Base-by-base conservation (phyloP, 179 eudicot species). In the Drosera spatulata region DNA sequence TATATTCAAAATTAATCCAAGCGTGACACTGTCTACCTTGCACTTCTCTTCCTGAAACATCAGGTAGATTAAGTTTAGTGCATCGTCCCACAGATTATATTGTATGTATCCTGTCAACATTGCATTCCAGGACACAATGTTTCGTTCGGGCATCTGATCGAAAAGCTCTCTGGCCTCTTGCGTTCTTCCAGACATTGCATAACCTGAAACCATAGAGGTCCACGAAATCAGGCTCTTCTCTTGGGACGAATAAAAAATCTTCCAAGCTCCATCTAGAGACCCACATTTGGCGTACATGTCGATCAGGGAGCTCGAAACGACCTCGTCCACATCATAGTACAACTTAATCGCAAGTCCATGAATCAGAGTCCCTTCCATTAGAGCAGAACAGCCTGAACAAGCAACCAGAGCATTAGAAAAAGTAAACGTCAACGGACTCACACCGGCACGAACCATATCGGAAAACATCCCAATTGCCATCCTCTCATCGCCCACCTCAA, bases 161-260 rank as follows among this genome's bases (percentile, higher is more conserved):
- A 88, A 86, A 61, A 86, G 73, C 59, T 75, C 78, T 61, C 84
- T 70, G 7, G 96, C 96, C 63, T 81, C 76, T 58, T 56, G 68
- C 43, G 55, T 66, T 63, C 74, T 75, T 66, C 91, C 96, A 58
- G 53, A 64, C 58, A 41, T 48, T 43, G 77, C 80, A 73, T 76
- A 88, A 47, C 85, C 96, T 7, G 84, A 74, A 14, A 86, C 69
- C 81, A 88, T 76, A 4, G 81, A 69, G 59, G 90, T 88, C 68
- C 71, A 78, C 60, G 75, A 68, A 53, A 80, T 54, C 66, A 81
- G 55, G 65, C 77, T 76, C 67, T 78, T 81, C 0, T 73, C 67
- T 14, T 66, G 41, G 3, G 73, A 65, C 63, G 53, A 66, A 71
- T 76, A 73, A 61, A 81, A 79, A 41, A 83, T 42, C 49, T 49